Percentiles rank a stretch among this genome's conserved stretches.
These are phyloP conservation scores for Evernia prunastri DNA, from an alignment of 495 filamentous ascomycete species.

Conservation along the genomic window DNA sequence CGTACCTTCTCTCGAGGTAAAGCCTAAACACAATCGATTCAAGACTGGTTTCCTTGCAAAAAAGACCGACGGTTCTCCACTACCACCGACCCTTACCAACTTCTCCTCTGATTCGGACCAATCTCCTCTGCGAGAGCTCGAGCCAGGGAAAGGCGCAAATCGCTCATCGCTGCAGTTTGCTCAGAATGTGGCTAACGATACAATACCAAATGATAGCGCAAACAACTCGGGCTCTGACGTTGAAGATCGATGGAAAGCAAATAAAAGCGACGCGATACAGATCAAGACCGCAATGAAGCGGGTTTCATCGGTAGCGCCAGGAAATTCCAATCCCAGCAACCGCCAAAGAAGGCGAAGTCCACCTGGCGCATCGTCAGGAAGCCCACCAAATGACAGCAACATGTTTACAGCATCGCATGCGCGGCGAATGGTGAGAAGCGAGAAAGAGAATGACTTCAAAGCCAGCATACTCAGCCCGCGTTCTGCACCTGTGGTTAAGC, in stretches of 20 bases:
- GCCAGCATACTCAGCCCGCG: conserved; percentile 59
- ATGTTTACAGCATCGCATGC: conserved; percentile 67
- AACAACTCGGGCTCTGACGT: conserved; percentile 35
- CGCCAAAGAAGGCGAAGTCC: conserved; percentile 57
- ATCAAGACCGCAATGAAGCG: conserved; percentile 61
- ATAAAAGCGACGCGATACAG: conserved; percentile 51
- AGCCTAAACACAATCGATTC: conserved; percentile 70
- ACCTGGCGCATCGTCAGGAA: conserved; percentile 45
- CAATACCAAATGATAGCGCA: conserved; percentile 44
- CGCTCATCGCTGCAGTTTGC: conserved; percentile 46
- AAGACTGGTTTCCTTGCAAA: conserved; percentile 87
- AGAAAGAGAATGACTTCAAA: conserved; percentile 51
- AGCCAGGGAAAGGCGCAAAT: conserved; percentile 53
- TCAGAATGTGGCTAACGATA: conserved; percentile 41
- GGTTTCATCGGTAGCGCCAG: conserved; percentile 33
- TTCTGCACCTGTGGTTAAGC: conserved; percentile 59
- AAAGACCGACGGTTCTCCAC: conserved; percentile 57
- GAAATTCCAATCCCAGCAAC: conserved; percentile 34
- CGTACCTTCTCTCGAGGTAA: conserved; percentile 43
- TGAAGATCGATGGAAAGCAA: conserved; percentile 34
- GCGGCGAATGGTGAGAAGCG: conserved; percentile 62
- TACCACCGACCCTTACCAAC: conserved; percentile 53
- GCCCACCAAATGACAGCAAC: conserved; percentile 51
- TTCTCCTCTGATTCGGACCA: conserved; percentile 57
- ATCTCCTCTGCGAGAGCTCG: conserved; percentile 61